Conservation (phyloP, 1,284 basidiomycete genomes). For the Austroboletus olivaceoglutinosus region DNA sequence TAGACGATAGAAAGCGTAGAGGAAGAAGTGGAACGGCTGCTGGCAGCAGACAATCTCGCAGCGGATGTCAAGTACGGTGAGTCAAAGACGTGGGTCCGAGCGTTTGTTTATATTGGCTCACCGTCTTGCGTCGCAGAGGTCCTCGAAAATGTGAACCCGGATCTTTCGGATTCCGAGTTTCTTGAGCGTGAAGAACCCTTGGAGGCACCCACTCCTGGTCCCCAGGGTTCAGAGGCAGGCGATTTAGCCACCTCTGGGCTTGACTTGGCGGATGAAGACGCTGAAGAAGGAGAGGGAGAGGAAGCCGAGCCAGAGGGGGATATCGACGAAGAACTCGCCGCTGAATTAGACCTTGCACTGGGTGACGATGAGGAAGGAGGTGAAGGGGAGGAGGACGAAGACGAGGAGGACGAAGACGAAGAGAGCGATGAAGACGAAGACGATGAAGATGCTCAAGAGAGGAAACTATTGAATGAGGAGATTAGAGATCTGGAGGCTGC, state of each 20-base stretch:
- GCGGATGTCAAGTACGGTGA: slow-evolving; percentile 75
- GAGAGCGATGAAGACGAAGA: slow-evolving; percentile 73
- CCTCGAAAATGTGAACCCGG: slow-evolving; percentile 81
- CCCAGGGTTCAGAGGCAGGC: slow-evolving; percentile 56
- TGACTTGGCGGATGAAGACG: slow-evolving; percentile 58
- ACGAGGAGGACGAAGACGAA: slow-evolving; percentile 65
- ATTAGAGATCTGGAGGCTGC: slow-evolving; percentile 87
- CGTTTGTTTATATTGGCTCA: slow-evolving; percentile 1
- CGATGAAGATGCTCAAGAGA: slow-evolving; percentile 68
- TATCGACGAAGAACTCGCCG: slow-evolving; percentile 76
- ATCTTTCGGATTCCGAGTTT: slow-evolving; percentile 84
- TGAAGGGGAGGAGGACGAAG: slow-evolving; percentile 63
- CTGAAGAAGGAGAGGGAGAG: slow-evolving; percentile 58
- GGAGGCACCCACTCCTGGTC: slow-evolving; percentile 63
- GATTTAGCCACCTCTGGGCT: slow-evolving; percentile 55
- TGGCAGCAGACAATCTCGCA: slow-evolving; percentile 85
- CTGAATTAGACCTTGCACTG: slow-evolving; percentile 69
- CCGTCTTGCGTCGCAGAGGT: slow-evolving; percentile 48
- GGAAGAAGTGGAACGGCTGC: slow-evolving; percentile 89
- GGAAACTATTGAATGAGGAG: slow-evolving; percentile 83
- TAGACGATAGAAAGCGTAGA: slow-evolving; percentile 97
- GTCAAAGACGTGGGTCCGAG: slow-evolving; percentile 8
- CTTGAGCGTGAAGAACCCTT: slow-evolving; percentile 63
- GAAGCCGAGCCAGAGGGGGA: slow-evolving; percentile 59
- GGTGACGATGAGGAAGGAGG: slow-evolving; percentile 69